Base-by-base conservation (phyloP, 768 basidiomycete genomes). In the Gloeophyllum trabeum region DNA sequence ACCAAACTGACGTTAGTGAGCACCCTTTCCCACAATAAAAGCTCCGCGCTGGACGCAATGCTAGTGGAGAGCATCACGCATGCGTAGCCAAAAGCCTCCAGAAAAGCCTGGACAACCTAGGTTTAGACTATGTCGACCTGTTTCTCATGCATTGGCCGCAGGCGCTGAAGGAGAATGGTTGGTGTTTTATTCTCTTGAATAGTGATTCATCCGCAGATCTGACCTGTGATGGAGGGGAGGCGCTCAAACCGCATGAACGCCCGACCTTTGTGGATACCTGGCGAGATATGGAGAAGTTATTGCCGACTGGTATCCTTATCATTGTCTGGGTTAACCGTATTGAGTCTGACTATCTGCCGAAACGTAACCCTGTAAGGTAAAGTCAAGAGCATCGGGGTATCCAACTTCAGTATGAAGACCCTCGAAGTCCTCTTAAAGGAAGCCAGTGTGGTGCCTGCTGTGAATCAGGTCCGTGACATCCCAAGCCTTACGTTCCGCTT, bases 381-480 rank as follows among this genome's bases (percentile, higher is more conserved):
- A 56, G 63, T 62, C 22, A 66, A 59, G 48, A 50, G 51, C 4
- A 63, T 69, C 41, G 73, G 73, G 7, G 69, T 77, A 13, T 69
- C 68, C 25, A 75, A 75, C 51, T 71, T 71, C 45, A 67, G 64
- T n/a, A 61, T 69, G 41, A 65, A 65, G 46, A 66, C 59, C 6
- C 49, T 58, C 21, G 48, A 42, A 24, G 46, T 54, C 16, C 55
- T 70, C 13, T 46, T 65, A 7, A 48, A 58, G 36, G 51, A 55
- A 3, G 60, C 58, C 42, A 61, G 54, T 25, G 51, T 69, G 35
- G 47, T 62, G 4, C 71, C 70, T 2, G 63, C 62, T 18, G 60
- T 61, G 21, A 65, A 67, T 50, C 63, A 65, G 50, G 58, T 58
- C 16, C 10, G 28, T 32, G 28, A 32, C 28, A 40, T 39, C 32